Evolutionary conservation across 495 filamentous ascomycete genomes (phyloP), one percentile per base, ranked within the genome.

Genomic region (Podospora bellae-mahoneyi): DNA sequence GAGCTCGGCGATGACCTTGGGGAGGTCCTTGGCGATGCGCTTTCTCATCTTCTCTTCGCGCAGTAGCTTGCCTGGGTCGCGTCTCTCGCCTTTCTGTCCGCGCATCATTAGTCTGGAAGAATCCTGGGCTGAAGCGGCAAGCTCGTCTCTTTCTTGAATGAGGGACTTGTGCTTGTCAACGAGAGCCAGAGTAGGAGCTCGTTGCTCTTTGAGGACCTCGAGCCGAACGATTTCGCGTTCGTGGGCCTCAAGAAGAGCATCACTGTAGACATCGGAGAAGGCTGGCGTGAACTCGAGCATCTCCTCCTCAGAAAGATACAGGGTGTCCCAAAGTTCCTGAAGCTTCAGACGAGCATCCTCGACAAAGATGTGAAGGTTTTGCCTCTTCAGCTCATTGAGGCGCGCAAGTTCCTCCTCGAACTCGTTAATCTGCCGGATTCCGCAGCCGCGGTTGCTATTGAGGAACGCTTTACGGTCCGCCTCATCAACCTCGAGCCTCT

Each of bases 21-120:
- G 95, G 57, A 99, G 83, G 70, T 99, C 95, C 78, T 97, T 97
- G 18, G 92, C 84, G 67, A 98, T 96, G 28, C 93, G 84, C 85
- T 98, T 99, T 55, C 95, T 87, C 92, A 97, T 95, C 84, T 97
- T 98, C 81, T 99, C 95, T 75, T 99, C 95, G 27, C 95, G 86
- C 32, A 99, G 81, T n/a, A 99, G 83, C 77, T 96, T 92, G 30
- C 92, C 93, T 0, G 95, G 95, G 77, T 99, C 95, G 72, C 95
- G 90, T 73, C 87, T 89, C 77, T 97, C 93, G 62, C 93, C 91
- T 79, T 94, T 97, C 65, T 89, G 88, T 2, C 94, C 94, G 54
- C 93, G 91, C 68, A 86, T 85, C 88, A 97, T 91, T 16, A 99
- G 83, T 28, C 95, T 89, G 26, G 93, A 97, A 30, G 96, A 93